These are phyloP conservation scores for Rhizopogon vesiculosus DNA, from an alignment of 768 basidiomycete species.

Conservation along the genomic window DNA sequence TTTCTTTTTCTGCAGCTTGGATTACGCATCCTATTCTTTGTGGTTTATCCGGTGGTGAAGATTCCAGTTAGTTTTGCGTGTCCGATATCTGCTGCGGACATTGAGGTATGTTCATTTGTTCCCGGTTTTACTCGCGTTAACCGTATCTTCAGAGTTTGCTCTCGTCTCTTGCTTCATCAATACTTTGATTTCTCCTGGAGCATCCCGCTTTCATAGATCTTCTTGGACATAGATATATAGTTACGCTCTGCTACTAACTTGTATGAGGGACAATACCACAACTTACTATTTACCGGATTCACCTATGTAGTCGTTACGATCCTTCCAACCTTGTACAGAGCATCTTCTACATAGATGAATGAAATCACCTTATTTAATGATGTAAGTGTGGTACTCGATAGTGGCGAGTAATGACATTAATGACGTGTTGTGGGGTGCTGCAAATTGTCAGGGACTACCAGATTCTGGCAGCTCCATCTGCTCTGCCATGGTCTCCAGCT, in stretches of 20 bases:
- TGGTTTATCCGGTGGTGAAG: constrained; percentile 61
- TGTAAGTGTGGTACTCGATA: too few species aligned
- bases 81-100: constrained; percentile 41
- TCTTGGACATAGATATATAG: not conserved
- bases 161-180: constrained; percentile 10
- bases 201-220: not conserved
- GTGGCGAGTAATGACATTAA: too few species aligned
- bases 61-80: constrained; percentile 61
- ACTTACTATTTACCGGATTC: not conserved
- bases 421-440: too few species aligned
- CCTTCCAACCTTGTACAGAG: too few species aligned
- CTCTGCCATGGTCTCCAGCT: constrained; percentile 25
- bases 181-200: not conserved
- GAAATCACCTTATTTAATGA: too few species aligned
- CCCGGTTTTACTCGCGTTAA: constrained; percentile 8
- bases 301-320: too few species aligned
- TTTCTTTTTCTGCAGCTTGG: constrained; percentile 41
- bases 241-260: too few species aligned
- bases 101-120: constrained; percentile 10
- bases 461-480: constrained; percentile 6
- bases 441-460: not conserved
- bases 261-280: not conserved
- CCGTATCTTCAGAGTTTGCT: constrained; percentile 10
- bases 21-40: constrained; percentile 60
- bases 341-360: too few species aligned